Evolutionary conservation across 768 basidiomycete genomes (phyloP), one percentile per base, ranked within the genome.

Genomic region (Amanita subjunquillea): DNA sequence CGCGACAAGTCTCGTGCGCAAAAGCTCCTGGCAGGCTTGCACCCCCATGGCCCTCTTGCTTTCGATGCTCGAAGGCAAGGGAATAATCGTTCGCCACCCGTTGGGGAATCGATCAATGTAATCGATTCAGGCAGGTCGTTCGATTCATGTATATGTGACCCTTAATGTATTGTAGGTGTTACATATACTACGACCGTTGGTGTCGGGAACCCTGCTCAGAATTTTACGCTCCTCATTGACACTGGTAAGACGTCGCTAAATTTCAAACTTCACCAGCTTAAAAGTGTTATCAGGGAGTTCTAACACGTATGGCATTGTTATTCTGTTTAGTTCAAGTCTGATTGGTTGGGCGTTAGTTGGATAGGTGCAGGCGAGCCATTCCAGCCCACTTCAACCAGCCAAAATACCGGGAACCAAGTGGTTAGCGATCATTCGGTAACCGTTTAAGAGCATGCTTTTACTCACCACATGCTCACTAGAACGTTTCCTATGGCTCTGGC

Each of bases 161-260:
- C 20, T 41, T 52, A 32, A 25, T 43, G 25, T 40, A 44, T 51
- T 22, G 22, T 51, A 63, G 59, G 54, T 50, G 77, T 82, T 8
- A 78, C 75, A 13, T 83, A 83, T 61, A 76, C 74, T 6, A 66
- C 71, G 54, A 58, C 70, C 13, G 74, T 82, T 39, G 73, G 73
- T 45, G 70, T 85, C 20, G 80, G 80, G 6, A 67, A 58, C 44
- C 79, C 79, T 5, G 58, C 76, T 2, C 75, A 74, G 4, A 55
- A 69, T 46, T 80, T 72, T 59, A 74, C 63, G 2, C 73, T 84
- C 38, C 69, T 82, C 45, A 79, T 82, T 30, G 80, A 82, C 52
- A 83, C 78, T 0, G 78, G 80, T 73, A 54, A 23, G 67, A 56
- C 8, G 2, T 20, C 39, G 12, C 6, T 20, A 12, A 50, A 15